phyloP scores from a whole-genome alignment of 352 stramenopile species.

The Phytophthora europaea region DNA sequence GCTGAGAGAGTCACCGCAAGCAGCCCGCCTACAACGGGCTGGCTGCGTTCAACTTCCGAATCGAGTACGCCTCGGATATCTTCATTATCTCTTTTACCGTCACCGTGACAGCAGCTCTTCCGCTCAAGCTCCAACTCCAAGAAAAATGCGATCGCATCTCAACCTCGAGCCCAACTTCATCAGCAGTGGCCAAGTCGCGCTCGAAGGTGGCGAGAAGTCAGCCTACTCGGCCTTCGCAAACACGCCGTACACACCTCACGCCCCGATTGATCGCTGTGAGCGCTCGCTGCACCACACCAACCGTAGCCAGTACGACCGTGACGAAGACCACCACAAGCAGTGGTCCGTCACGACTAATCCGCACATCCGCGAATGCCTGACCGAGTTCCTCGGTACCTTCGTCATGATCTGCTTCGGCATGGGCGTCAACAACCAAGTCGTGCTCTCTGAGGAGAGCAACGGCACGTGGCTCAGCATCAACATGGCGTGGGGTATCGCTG shows the following conservation, averaged over 20 bases:
- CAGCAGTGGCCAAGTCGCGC: constrained; percentile 24
- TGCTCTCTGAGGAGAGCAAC: constrained; percentile 48
- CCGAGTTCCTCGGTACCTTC: constrained; percentile 62
- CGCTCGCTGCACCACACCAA: background rate
- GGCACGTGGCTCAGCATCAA: constrained; percentile 77
- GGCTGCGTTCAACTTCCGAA: background rate
- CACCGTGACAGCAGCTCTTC: background rate
- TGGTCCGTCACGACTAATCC: constrained; percentile 35
- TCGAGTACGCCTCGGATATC: background rate
- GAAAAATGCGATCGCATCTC: background rate
- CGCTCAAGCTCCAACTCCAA: background rate
- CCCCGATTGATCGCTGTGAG: constrained; percentile 11
- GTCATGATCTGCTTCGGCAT: constrained; percentile 67
- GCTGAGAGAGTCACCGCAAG: background rate
- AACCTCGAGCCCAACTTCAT: constrained; percentile 27
- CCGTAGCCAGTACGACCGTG: constrained; percentile 1
- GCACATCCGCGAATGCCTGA: constrained; percentile 49
- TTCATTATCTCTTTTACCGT: background rate
- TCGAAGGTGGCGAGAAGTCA: constrained; percentile 41
- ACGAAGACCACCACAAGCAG: constrained; percentile 16
- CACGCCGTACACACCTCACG: constrained; percentile 21
- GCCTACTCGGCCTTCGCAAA: constrained; percentile 29
- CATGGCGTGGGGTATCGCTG: constrained; percentile 58
- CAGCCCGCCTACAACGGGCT: background rate
- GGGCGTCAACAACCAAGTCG: constrained; percentile 72